Evolutionary conservation across 1,284 basidiomycete species (phyloP).

Genomic region (Marasmius tenuissimus): DNA sequence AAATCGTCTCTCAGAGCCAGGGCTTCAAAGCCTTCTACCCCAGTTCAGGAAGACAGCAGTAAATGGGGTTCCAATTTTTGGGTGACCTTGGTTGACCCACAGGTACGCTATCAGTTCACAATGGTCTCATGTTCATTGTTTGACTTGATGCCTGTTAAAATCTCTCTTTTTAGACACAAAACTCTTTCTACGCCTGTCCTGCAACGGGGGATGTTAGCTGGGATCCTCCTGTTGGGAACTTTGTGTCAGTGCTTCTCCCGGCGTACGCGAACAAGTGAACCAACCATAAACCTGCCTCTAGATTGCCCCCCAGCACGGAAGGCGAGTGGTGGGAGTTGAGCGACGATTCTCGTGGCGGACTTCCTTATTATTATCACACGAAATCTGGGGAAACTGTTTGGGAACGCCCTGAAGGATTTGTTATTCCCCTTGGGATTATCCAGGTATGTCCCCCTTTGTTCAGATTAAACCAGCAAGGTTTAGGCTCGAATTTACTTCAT

Average conservation of each 20-base stretch:
- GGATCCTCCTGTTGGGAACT: conserved; percentile 88
- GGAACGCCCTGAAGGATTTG: conserved; percentile 83
- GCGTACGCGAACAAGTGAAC: conserved; percentile 11
- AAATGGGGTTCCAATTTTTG: conserved; percentile 85
- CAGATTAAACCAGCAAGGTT: no score
- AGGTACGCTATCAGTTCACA: conserved; percentile 45
- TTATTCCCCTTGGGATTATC: conserved; percentile 87
- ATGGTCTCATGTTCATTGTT: conserved; percentile 5
- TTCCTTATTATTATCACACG: conserved; percentile 93
- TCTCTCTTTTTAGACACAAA: conserved; percentile 55
- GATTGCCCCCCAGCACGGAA: conserved; percentile 78
- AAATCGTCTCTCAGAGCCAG: conserved; percentile 24
- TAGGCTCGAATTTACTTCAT: neutral
- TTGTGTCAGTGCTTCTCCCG: conserved; percentile 60
- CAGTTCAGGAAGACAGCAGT: conserved; percentile 36
- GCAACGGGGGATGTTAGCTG: conserved; percentile 90
- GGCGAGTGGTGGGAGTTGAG: conserved; percentile 92
- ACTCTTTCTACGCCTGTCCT: conserved; percentile 90
- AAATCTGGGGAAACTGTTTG: conserved; percentile 86
- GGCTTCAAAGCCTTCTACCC: conserved; percentile 23
- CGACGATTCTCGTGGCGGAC: conserved; percentile 74
- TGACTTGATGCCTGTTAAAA: neutral
- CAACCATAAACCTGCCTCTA: conserved; percentile 28
- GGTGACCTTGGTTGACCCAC: conserved; percentile 82
- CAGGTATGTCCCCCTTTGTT: conserved; percentile 50